These are phyloP conservation scores for Globisporangium nunn DNA, from an alignment of 352 stramenopile species.

Conservation along the genomic window DNA sequence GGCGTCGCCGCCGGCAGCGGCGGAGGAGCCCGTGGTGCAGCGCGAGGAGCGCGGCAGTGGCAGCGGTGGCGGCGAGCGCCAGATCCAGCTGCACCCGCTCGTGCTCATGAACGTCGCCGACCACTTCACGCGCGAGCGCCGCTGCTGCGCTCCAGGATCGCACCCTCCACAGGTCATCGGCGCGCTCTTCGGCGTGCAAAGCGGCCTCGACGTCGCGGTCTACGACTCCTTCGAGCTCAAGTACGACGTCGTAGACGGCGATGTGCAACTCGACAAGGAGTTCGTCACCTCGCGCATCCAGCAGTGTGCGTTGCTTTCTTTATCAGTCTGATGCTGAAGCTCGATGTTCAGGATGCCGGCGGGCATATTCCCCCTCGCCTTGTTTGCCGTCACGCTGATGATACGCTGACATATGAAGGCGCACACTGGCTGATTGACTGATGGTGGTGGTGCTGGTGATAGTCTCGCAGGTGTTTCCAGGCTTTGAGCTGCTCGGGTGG, in stretches of 20 bases:
- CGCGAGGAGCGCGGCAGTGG: conserved; percentile 32
- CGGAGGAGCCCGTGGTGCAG: conserved; percentile 36
- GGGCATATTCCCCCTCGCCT: neutral
- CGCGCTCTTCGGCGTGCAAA: conserved; percentile 90
- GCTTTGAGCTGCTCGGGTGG: conserved; percentile 86
- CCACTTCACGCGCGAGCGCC: conserved; percentile 89
- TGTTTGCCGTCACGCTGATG: neutral
- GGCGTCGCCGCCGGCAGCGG: neutral
- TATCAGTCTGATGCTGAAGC: too few relatives aligned
- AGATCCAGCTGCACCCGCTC: conserved; percentile 80
- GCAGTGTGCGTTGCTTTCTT: conserved; percentile 46
- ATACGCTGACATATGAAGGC: neutral
- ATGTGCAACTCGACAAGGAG: conserved; percentile 76
- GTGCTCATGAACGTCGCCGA: conserved; percentile 93
- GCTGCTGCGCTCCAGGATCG: conserved; percentile 43
- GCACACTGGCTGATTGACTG: neutral
- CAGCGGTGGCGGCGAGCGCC: conserved; percentile 45
- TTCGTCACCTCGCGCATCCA: conserved; percentile 74
- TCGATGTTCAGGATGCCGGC: too few relatives aligned
- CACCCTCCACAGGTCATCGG: conserved; percentile 67
- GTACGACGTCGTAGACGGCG: conserved; percentile 43
- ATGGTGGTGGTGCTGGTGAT: neutral
- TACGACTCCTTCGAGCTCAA: conserved; percentile 88
- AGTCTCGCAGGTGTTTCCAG: conserved; percentile 83
- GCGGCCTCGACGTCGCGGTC: conserved; percentile 70